Percentiles rank a stretch among this genome's conserved stretches.
Conservation (phyloP, 345 rosid genomes). For the Populus tremula region DNA sequence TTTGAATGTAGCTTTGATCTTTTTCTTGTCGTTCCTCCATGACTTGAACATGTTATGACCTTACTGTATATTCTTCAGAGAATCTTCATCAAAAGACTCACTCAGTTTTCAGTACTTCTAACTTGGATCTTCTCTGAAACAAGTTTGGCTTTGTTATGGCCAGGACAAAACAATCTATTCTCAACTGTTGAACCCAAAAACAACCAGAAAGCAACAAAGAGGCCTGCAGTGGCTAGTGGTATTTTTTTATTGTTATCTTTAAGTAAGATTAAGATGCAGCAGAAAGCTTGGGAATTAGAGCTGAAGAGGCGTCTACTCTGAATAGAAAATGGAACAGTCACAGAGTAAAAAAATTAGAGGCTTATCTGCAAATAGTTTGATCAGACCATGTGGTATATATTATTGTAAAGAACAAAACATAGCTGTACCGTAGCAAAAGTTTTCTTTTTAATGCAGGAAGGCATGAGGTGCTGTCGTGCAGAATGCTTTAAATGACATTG, state of each 20-base stretch:
- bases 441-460: conserved; percentile 57
- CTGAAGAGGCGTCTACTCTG: conserved; percentile 5
- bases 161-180: conserved; percentile 18
- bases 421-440: conserved; percentile 27
- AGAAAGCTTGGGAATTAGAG: conserved; percentile 4
- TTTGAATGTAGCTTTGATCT: conserved; percentile 70
- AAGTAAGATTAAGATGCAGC: conserved; percentile 7
- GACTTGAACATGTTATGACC: conserved; percentile 64
- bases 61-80: conserved; percentile 18
- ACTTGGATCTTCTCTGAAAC: conserved; percentile 15
- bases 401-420: conserved; percentile 3
- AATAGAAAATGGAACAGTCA: conserved; percentile 1
- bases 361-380: conserved; percentile 6
- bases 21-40: conserved; percentile 81
- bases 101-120: not conserved
- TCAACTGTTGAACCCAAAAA: conserved; percentile 17
- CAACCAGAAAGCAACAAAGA: conserved; percentile 1
- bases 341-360: conserved; percentile 8
- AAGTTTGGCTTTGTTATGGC: not conserved
- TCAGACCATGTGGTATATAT: conserved; percentile 14
- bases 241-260: not conserved
- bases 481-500: conserved; percentile 13
- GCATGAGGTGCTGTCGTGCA: conserved; percentile 34
- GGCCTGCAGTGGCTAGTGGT: not conserved
- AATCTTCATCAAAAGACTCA: conserved; percentile 24